A percentile compares a stretch with the other conserved stretches of the same genome.
These are phyloP conservation scores for Diaporthe australafricana DNA, from an alignment of 2,329 filamentous ascomycete genomes.

Conservation along the genomic window DNA sequence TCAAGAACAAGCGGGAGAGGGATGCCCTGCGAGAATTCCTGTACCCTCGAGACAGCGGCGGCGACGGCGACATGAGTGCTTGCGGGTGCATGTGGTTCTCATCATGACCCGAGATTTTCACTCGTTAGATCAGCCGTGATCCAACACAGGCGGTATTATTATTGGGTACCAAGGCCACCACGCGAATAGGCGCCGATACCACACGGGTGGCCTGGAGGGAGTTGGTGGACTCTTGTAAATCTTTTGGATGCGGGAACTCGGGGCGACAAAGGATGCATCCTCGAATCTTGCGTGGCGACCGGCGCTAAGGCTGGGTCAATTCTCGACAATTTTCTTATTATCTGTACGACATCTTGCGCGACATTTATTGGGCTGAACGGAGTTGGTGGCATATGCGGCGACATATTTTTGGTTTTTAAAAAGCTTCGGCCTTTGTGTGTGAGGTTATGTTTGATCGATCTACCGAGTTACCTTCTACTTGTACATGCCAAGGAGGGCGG, in stretches of 20 bases:
- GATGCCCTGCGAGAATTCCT: conserved; percentile 30
- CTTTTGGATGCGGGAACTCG: not conserved
- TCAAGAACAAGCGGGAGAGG: conserved; percentile 13
- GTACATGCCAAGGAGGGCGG: not conserved
- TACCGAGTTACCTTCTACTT: not conserved
- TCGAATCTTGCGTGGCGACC: conserved; percentile 12
- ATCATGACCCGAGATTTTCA: conserved; percentile 47
- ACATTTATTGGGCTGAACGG: conserved; percentile 3
- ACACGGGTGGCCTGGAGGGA: not conserved
- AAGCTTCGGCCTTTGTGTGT: conserved; percentile 6
- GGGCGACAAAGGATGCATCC: not conserved
- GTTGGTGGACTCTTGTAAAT: not conserved
- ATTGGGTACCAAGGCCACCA: not conserved
- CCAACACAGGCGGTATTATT: not conserved
- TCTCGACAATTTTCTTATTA: not conserved
- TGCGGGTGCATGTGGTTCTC: conserved; percentile 68
- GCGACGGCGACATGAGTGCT: conserved; percentile 55
- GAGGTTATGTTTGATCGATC: not conserved
- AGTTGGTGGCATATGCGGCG: conserved; percentile 19
- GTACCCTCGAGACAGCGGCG: conserved; percentile 38
- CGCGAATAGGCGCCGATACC: not conserved
- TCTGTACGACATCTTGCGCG: conserved; percentile 15
- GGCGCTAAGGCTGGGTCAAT: conserved; percentile 9
- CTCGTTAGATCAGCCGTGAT: not conserved
- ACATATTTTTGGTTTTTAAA: conserved; percentile 11